Evolutionary conservation across 352 stramenopile species (phyloP).

Genomic region (Halophytophthora batemanensis): DNA sequence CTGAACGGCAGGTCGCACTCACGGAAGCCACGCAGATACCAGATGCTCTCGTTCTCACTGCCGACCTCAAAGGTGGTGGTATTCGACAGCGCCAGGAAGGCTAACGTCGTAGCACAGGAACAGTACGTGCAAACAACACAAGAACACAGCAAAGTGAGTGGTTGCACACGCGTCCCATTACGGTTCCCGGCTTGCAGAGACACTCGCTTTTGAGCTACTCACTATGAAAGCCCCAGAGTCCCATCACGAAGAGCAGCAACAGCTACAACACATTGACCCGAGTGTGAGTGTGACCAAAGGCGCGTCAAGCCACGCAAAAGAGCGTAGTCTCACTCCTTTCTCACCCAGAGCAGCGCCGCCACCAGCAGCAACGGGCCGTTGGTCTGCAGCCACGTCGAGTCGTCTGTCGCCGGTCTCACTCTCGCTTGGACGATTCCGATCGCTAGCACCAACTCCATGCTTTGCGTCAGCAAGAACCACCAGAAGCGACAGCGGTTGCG

Average conservation of each 20-base stretch:
- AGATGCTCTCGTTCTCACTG: constrained; percentile 43
- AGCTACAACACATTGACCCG: constrained; percentile 1
- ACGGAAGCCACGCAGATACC: constrained; percentile 59
- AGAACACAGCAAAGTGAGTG: neutral
- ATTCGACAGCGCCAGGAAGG: constrained; percentile 53
- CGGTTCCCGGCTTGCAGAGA: too few species aligned
- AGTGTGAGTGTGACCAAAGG: too few species aligned
- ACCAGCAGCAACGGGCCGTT: constrained; percentile 22
- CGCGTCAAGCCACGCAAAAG: too few species aligned
- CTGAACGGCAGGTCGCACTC: constrained; percentile 77
- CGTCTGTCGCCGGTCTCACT: neutral
- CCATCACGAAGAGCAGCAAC: constrained; percentile 15
- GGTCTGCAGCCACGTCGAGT: constrained; percentile 18
- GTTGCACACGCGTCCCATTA: too few species aligned
- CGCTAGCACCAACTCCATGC: constrained; percentile 20
- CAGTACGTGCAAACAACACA: constrained; percentile 6
- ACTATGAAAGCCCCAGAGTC: constrained; percentile 41
- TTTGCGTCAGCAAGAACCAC: constrained; percentile 46
- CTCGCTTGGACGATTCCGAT: constrained; percentile 19
- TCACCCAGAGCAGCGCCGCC: constrained; percentile 25
- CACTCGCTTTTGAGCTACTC: neutral
- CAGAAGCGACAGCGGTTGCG: constrained; percentile 89
- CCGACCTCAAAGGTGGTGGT: constrained; percentile 74
- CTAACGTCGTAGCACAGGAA: constrained; percentile 3
- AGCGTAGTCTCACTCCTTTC: neutral